Evolutionary conservation across 2,329 filamentous ascomycete genomes (phyloP), one percentile per base, ranked within the genome.

Genomic region (Aspergillus neoniger): DNA sequence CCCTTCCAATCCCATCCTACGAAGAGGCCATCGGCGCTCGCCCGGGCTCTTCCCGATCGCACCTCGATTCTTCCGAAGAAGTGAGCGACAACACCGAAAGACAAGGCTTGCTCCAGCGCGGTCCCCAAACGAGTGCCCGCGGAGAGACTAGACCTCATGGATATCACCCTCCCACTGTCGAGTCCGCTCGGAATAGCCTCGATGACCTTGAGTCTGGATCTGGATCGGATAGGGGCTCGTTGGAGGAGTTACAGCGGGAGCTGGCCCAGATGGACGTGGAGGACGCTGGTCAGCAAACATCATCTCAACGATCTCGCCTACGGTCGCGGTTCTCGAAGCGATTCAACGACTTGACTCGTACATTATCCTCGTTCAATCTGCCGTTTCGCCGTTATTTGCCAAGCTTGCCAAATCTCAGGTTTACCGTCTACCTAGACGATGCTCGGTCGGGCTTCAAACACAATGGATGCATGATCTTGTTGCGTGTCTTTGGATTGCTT

Each of bases 251-350:
- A 69, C 87, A 91, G 64, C 85, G 89, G 66, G 91, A 95, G 77
- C 89, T 98, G 80, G 87, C 96, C 72, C 90, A 97, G 83, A 88
- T 96, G 84, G 92, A 96, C 67, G 86, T 96, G 44, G 85, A 92
- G 69, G 92, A 96, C 67, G 86, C 87, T 17, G 74, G 62, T 56
- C 70, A 71, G 57, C 66, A 72, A 17, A 68, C 66, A 14, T 68
- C 66, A 15, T 69, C 58, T 38, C 69, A 61, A 36, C 75, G 75
- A 62, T 75, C 79, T 28, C 74, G 76, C 49, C 71, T 85, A 67
- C 74, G 80, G 58, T 75, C 76, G 63, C 80, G 79, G 58, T 81
- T 86, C 66, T 84, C 83, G 38, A 87, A 87, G 69, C 82, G 81
- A 48, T 79, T 87, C 67, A 82, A 81, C 63, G 82, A 76, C 66